phyloP scores from a whole-genome alignment of 129 eudicot species.

The Kitagawia praeruptora region DNA sequence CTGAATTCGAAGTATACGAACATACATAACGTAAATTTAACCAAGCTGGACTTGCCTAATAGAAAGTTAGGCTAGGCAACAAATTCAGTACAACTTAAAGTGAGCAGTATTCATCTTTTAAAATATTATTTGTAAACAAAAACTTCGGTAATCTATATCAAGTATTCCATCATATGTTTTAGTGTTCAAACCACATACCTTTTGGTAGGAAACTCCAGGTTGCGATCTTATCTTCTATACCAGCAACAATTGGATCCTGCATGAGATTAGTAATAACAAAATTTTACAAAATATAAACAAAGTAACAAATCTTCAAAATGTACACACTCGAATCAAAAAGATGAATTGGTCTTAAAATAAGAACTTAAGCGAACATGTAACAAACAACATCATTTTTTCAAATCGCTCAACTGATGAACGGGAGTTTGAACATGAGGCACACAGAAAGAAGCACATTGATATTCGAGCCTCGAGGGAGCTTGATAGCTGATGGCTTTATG shows the following conservation, averaged over 20 bases:
- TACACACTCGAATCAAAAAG: background rate
- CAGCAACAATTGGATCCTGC: slow-evolving; percentile 83
- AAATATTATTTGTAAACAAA: background rate
- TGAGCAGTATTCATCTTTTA: background rate
- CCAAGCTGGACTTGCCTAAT: background rate
- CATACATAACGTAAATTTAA: background rate
- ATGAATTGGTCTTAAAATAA: background rate
- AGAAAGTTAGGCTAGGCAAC: background rate
- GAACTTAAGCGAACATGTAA: no score
- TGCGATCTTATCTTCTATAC: slow-evolving; percentile 90
- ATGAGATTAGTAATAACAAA: background rate
- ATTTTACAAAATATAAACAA: background rate
- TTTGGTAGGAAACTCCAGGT: slow-evolving; percentile 98
- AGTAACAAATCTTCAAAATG: background rate
- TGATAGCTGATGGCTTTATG: background rate
- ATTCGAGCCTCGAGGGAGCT: background rate
- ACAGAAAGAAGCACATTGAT: background rate
- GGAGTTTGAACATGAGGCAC: background rate
- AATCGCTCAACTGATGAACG: background rate
- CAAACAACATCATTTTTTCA: background rate
- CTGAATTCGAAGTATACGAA: background rate
- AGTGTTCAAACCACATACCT: slow-evolving; percentile 34
- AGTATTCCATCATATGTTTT: background rate
- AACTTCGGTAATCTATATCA: background rate
- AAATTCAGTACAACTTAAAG: background rate